Evolutionary conservation across 192 early-diverging fungal species (phyloP).

Genomic region (Geranomyces michiganensis): DNA sequence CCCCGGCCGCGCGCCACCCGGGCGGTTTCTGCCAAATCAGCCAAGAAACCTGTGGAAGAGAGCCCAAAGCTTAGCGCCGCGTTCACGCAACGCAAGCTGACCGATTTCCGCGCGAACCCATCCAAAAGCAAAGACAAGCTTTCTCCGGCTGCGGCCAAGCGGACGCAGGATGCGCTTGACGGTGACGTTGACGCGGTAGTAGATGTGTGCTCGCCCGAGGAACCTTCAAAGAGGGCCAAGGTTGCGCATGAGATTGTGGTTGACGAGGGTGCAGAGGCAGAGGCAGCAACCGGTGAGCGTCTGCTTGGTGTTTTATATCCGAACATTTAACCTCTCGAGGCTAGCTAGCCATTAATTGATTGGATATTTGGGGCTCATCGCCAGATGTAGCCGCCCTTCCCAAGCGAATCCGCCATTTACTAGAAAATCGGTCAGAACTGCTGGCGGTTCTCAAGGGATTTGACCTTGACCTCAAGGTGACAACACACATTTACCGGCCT

Average conservation of each 20-base stretch:
- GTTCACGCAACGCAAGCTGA: slow-evolving; percentile 10
- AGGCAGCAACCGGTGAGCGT: background rate
- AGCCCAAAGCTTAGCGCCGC: background rate
- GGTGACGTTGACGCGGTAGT: background rate
- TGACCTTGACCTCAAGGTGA: slow-evolving; percentile 42
- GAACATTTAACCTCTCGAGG: too few relatives aligned
- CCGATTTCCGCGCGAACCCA: background rate
- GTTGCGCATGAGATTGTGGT: background rate
- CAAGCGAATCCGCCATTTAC: background rate
- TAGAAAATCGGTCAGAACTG: slow-evolving; percentile 9
- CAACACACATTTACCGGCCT: background rate
- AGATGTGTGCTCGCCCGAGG: background rate
- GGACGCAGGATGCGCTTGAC: background rate
- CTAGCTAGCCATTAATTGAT: too few relatives aligned
- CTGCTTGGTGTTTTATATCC: too few relatives aligned
- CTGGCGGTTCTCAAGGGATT: slow-evolving; percentile 31
- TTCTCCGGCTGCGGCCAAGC: background rate
- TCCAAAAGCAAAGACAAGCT: background rate
- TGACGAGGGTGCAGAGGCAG: background rate
- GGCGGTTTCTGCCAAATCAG: background rate
- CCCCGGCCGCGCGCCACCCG: background rate
- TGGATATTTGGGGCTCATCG: background rate
- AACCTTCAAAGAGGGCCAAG: background rate
- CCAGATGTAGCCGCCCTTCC: background rate
- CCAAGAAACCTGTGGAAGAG: background rate